phyloP scores from a whole-genome alignment of 768 basidiomycete genomes.

The Leccinum uliginosum region DNA sequence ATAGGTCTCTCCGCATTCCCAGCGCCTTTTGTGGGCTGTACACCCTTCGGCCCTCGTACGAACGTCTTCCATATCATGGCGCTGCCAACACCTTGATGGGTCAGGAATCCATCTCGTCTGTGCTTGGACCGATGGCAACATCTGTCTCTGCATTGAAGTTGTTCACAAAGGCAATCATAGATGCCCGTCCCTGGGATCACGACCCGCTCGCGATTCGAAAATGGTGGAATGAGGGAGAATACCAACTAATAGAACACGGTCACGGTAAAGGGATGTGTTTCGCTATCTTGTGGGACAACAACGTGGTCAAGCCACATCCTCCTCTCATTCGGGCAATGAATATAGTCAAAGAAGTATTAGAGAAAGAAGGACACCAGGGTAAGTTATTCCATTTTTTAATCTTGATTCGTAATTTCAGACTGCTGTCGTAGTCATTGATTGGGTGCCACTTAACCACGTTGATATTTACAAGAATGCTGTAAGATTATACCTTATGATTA shows the following conservation, averaged over 20 bases:
- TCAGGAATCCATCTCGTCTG: slow-evolving; percentile 68
- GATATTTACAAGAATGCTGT: slow-evolving; percentile 30
- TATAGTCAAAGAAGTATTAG: slow-evolving; percentile 52
- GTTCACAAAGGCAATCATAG: slow-evolving; percentile 42
- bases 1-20: slow-evolving; percentile 72
- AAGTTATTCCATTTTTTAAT: slow-evolving; percentile 3
- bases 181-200: slow-evolving; percentile 53
- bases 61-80: slow-evolving; percentile 67
- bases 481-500: not conserved
- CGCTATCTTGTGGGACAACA: slow-evolving; percentile 67
- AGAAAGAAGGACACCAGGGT: slow-evolving; percentile 67
- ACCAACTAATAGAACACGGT: slow-evolving; percentile 57
- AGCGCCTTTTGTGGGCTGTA: slow-evolving; percentile 67
- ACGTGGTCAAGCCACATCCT: slow-evolving; percentile 54
- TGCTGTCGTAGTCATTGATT: slow-evolving; percentile 48
- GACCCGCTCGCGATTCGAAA: slow-evolving; percentile 61
- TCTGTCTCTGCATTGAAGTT: slow-evolving; percentile 59
- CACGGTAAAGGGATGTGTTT: slow-evolving; percentile 49
- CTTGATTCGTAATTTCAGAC: slow-evolving; percentile 1
- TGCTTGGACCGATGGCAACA: slow-evolving; percentile 68
- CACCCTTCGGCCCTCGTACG: slow-evolving; percentile 66
- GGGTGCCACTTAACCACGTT: slow-evolving; percentile 54
- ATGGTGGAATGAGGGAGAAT: slow-evolving; percentile 57
- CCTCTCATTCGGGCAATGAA: slow-evolving; percentile 62
- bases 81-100: slow-evolving; percentile 66